Conservation (phyloP, 257 asterid species). For the Lithospermum erythrorhizon region DNA sequence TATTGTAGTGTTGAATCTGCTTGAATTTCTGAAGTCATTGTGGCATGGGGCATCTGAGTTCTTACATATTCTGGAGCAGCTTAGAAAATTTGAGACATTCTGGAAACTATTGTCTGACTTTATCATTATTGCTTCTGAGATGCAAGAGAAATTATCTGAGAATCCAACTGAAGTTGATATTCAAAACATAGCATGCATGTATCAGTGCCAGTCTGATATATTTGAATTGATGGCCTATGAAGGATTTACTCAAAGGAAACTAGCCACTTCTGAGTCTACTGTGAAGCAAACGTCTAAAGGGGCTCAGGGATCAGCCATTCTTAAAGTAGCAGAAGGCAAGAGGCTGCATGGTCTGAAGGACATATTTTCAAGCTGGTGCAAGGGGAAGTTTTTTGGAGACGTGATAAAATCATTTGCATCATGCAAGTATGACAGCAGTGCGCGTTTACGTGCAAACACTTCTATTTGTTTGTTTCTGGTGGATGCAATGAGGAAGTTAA, state of each 20-base stretch:
- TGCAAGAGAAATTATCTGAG: slow-evolving; percentile 22
- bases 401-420: slow-evolving; percentile 62
- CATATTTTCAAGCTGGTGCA: slow-evolving; percentile 50
- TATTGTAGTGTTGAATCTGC: slow-evolving; percentile 33
- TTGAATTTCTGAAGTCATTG: slow-evolving; percentile 70
- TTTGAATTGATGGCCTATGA: slow-evolving; percentile 74
- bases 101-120: slow-evolving; percentile 60
- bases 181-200: slow-evolving; percentile 35
- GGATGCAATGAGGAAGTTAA: slow-evolving; percentile 57
- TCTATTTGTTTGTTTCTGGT: slow-evolving; percentile 60
- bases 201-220: slow-evolving; percentile 41
- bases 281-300: slow-evolving; percentile 37
- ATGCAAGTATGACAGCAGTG: slow-evolving; percentile 37
- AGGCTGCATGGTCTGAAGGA: slow-evolving; percentile 34
- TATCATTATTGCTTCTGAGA: slow-evolving; percentile 26
- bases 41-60: slow-evolving; percentile 96
- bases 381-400: slow-evolving; percentile 40
- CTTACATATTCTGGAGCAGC: slow-evolving; percentile 46
- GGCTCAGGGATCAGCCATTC: slow-evolving; percentile 22
- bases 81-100: slow-evolving; percentile 48
- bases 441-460: slow-evolving; percentile 53
- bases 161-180: slow-evolving; percentile 31
- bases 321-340: slow-evolving; percentile 17
- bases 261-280: slow-evolving; percentile 42
- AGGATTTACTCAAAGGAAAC: slow-evolving; percentile 65